Percentiles rank a stretch among this genome's conserved stretches.
Conservation (phyloP, 805 yeast species). For the Zygosaccharomyces pseudorouxii region DNA sequence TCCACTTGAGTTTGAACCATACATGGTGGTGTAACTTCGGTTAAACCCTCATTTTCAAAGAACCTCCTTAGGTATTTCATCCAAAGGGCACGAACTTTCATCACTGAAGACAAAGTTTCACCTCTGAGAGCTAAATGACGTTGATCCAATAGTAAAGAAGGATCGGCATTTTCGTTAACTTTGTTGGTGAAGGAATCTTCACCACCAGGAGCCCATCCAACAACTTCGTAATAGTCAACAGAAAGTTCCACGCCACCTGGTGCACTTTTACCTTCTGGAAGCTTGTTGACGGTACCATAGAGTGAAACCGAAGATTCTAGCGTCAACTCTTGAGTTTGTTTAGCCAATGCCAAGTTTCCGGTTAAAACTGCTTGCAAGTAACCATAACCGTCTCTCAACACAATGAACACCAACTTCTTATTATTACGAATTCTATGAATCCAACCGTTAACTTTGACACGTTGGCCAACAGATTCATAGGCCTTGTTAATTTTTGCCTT, state of each 20-base stretch:
- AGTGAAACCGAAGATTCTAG: constrained; percentile 79
- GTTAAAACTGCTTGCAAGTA: constrained; percentile 78
- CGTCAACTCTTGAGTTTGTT: constrained; percentile 78
- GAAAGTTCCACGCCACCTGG: constrained; percentile 95
- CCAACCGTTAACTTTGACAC: constrained; percentile 91
- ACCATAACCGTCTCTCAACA: constrained; percentile 94
- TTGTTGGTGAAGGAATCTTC: constrained; percentile 93
- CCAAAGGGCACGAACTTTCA: constrained; percentile 88
- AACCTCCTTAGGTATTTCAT: constrained; percentile 71
- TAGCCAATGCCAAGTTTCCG: constrained; percentile 90
- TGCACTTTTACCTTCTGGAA: constrained; percentile 95
- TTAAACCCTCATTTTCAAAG: constrained; percentile 64
- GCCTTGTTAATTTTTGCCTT: constrained; percentile 60
- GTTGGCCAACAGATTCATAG: constrained; percentile 51
- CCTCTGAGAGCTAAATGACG: constrained; percentile 97
- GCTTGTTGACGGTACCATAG: constrained; percentile 72
- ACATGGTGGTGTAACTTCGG: constrained; percentile 98
- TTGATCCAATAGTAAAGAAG: constrained; percentile 85
- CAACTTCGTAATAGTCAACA: constrained; percentile 83
- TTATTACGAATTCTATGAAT: constrained; percentile 89
- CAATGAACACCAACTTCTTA: constrained; percentile 86
- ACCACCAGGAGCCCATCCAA: constrained; percentile 95
- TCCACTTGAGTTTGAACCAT: constrained; percentile 99
- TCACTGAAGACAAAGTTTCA: constrained; percentile 84
- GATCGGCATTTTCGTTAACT: constrained; percentile 90